These are phyloP conservation scores for Pharus latifolius DNA, from an alignment of 176 grass and related monocot genomes.

Conservation along the genomic window DNA sequence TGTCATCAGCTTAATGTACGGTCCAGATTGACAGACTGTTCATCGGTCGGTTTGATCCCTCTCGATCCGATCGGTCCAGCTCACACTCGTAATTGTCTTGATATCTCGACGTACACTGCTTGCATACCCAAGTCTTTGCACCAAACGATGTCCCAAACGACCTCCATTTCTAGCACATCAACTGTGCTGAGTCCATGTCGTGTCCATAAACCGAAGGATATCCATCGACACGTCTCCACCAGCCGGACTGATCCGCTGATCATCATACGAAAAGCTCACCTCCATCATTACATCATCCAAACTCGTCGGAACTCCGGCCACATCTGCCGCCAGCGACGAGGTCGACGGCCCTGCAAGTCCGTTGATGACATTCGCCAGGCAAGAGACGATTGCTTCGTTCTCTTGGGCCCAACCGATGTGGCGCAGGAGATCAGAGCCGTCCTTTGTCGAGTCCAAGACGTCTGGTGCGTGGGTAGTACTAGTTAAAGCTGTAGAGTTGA, in stretches of 20 bases:
- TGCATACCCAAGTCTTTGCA: background rate
- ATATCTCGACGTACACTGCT: background rate
- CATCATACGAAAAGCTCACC: background rate
- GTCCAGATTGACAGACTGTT: no score
- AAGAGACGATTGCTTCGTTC: slow-evolving; percentile 10
- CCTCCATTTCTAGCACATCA: background rate
- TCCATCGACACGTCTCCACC: slow-evolving; percentile 4
- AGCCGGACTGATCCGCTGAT: background rate
- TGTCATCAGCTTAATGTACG: no score
- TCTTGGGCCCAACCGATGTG: background rate
- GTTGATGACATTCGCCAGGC: slow-evolving; percentile 11
- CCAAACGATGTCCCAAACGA: background rate
- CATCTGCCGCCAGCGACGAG: background rate
- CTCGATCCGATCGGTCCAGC: no score
- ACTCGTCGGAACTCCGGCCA: background rate
- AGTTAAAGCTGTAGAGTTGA: no score
- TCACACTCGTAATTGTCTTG: no score
- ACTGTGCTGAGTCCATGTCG: background rate
- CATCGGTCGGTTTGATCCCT: no score
- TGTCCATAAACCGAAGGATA: background rate
- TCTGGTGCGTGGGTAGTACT: background rate
- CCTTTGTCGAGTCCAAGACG: background rate
- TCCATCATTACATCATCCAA: background rate
- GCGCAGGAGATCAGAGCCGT: background rate
- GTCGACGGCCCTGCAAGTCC: background rate